Evolutionary conservation across 768 basidiomycete genomes (phyloP).

Genomic region (Pholiota molesta): DNA sequence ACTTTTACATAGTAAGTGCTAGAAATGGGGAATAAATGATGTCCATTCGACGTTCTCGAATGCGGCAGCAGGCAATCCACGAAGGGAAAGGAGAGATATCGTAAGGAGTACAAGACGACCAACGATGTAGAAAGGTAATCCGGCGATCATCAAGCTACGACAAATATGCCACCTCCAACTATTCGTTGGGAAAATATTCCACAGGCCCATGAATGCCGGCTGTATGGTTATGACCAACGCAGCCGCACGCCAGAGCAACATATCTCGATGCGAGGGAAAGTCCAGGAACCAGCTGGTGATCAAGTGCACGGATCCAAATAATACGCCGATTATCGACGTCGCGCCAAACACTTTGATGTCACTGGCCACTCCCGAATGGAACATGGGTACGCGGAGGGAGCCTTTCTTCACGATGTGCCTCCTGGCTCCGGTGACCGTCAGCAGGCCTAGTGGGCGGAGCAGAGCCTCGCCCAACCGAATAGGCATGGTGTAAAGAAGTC

Average conservation of each 20-base stretch:
- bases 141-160: neutral
- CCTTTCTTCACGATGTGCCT: neutral
- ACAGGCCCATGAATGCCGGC: neutral
- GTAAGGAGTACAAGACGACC: neutral
- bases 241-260: conserved; percentile 1
- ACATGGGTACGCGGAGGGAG: conserved; percentile 1
- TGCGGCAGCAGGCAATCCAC: neutral
- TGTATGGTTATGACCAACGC: neutral
- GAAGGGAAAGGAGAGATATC: neutral
- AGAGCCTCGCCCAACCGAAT: neutral
- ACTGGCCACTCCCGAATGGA: neutral
- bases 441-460: neutral
- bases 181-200: neutral
- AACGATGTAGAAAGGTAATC: neutral
- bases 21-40: neutral
- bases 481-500: neutral
- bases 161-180: neutral
- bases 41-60: neutral
- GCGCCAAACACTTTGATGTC: neutral
- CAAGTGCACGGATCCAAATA: conserved; percentile 1
- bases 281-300: neutral
- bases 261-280: neutral
- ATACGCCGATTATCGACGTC: neutral
- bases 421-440: neutral
- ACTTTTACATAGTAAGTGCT: too few species aligned